These are phyloP conservation scores for Datura wrightii DNA, from an alignment of 257 asterid genomes.

Conservation along the genomic window DNA sequence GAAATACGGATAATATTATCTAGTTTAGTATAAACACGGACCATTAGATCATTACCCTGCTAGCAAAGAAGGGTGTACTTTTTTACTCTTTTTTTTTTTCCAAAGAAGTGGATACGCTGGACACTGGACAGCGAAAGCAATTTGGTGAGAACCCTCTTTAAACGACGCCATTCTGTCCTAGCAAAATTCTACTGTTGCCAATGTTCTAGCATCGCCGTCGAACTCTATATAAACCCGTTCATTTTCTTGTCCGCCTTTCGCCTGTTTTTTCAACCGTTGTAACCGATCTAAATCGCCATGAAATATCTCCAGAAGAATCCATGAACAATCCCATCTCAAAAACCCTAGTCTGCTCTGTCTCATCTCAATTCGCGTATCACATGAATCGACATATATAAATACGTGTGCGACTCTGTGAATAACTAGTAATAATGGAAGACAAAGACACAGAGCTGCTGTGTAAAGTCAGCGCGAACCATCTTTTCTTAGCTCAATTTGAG, in stretches of 20 bases:
- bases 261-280: slow-evolving; percentile 30
- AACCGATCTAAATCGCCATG: slow-evolving; percentile 23
- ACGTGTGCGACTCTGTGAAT: neutral
- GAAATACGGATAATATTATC: too few relatives aligned
- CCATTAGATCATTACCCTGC: too few relatives aligned
- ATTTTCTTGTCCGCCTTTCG: neutral
- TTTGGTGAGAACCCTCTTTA: too few relatives aligned
- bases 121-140: too few relatives aligned
- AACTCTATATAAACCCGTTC: slow-evolving; percentile 38
- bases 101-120: too few relatives aligned
- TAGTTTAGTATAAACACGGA: too few relatives aligned
- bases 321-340: slow-evolving; percentile 8
- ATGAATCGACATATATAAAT: neutral
- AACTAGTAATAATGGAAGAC: slow-evolving; percentile 56
- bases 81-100: too few relatives aligned
- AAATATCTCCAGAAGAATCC: slow-evolving; percentile 32
- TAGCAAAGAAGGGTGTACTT: too few relatives aligned
- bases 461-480: slow-evolving; percentile 72
- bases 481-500: slow-evolving; percentile 89
- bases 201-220: neutral
- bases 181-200: neutral
- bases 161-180: neutral
- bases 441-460: slow-evolving; percentile 72
- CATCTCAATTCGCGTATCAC: neutral
- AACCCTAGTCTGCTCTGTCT: neutral